Base-by-base conservation (phyloP, 345 rosid species). In the Hevea brasiliensis region DNA sequence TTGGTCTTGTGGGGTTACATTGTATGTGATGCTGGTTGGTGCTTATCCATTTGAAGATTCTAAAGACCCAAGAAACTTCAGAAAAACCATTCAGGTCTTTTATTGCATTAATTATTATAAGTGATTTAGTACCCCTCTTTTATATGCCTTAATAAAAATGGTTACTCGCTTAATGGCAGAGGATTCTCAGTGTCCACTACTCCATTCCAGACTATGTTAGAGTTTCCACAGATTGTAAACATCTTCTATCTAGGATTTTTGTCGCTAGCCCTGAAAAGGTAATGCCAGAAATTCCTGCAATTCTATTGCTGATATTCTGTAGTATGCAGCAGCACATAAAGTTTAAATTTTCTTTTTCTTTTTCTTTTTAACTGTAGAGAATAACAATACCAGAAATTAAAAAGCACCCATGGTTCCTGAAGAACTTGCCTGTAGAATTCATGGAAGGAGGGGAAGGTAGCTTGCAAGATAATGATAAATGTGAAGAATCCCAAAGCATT, bases 131-230 rank as follows among this genome's bases (percentile, higher is more conserved):
- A 10, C 26, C 32, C 14, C 20, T 9, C 0, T 48, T 67, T 50
- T 7, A 48, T 27, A 17, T 11, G 0, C 27, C 8, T 37, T 63
- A 21, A 21, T 61, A n/a, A 47, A 21, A 15, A 59, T 20, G 26
- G 29, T 56, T 56, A 15, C 44, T 26, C 4, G 20, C 37, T 3
- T 27, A 35, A 42, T 67, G 51, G 50, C 98, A 95, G 99, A 78
- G 99, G 84, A 95, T 95, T 79, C 85, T 95, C 56, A 89, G 88
- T 58, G 93, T 90, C 71, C 90, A 88, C 61, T 92, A 92, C 75
- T 87, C 98, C 4, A 94, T 94, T 72, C 98, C 98, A 1, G 95
- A 86, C 65, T 92, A 90, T 65, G 92, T 94, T 55, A 87, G 95
- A 66, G 85, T 94, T 61, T 87, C 98, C 37, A 59, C 78, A 41